Base-by-base conservation (phyloP, 2,329 filamentous ascomycete genomes). In the Fonsecaea monophora region DNA sequence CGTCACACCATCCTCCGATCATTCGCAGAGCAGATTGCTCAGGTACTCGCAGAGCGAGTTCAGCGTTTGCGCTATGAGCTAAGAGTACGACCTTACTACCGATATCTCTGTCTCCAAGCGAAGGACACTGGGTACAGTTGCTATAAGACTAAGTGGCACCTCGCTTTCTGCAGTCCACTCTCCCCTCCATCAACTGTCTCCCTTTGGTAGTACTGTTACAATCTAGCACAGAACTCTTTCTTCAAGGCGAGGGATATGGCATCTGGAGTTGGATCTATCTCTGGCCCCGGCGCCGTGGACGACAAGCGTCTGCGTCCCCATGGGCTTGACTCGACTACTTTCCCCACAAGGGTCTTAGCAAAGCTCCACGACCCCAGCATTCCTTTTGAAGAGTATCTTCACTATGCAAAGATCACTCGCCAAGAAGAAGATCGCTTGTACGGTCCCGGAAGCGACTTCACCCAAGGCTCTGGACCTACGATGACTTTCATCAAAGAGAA, bases 311-410 rank as follows among this genome's bases (percentile, higher is more conserved):
- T 70, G 48, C 37, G 40, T 54, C 40, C 18, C 8, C 32, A 68
- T 40, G 65, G 61, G 30, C 35, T 61, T 15, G 60, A 65, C 48
- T 37, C 50, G 25, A 42, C 34, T 48, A 62, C 57, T 35, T 63
- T 53, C 54, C 68, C 68, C 35, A 62, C 54, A 7, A 34, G 55
- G 9, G 35, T 70, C 7, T 10, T 54, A 6, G 32, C 60, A 37
- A 70, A 71, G 54, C 71, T 72, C 18, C 74, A 76, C 40, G 73
- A 77, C 53, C 55, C 74, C 40, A 71, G 50, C 13, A 68, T 78
- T 18, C 70, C 72, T 2, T 76, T 80, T 59, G 79, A 80, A 62
- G 78, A 80, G 53, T 81, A 81, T 60, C 68, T 74, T n/a, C 76
- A 78, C 70, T 80, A 77, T 69, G 78, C 79, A 8, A 73, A 76